A percentile compares a stretch with the other conserved stretches of the same genome.
Evolutionary conservation across 257 asterid genomes (phyloP).

Genomic region (Cruciata laevipes): DNA sequence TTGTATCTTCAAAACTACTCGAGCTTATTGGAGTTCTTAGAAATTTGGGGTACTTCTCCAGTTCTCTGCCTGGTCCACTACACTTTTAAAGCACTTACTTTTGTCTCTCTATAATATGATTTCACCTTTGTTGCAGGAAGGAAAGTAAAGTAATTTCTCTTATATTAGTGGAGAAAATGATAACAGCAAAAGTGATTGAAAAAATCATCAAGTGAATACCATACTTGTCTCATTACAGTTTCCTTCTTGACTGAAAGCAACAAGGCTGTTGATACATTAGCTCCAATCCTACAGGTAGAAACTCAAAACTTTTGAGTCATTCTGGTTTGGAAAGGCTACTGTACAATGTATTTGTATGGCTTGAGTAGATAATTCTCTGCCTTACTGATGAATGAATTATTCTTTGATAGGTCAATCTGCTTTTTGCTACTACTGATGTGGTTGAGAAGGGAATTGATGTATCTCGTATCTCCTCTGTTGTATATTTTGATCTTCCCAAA

Average conservation of each 20-base stretch:
- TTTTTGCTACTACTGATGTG: slow-evolving; percentile 66
- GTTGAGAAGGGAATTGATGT: slow-evolving; percentile 62
- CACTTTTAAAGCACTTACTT: neutral
- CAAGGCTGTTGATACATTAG: slow-evolving; percentile 36
- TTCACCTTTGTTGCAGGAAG: slow-evolving; percentile 39
- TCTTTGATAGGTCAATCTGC: slow-evolving; percentile 55
- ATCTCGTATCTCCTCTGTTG: slow-evolving; percentile 49
- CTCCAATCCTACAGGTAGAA: slow-evolving; percentile 33
- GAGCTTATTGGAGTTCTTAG: slow-evolving; percentile 57
- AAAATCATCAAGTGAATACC: slow-evolving; percentile 44
- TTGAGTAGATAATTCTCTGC: neutral
- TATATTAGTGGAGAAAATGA: slow-evolving; percentile 58
- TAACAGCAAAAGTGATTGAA: slow-evolving; percentile 70
- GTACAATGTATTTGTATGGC: slow-evolving; percentile 3
- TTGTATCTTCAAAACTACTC: slow-evolving; percentile 61
- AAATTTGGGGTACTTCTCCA: slow-evolving; percentile 50
- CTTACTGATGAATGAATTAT: slow-evolving; percentile 7
- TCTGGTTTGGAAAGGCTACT: slow-evolving; percentile 47
- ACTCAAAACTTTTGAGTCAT: slow-evolving; percentile 39
- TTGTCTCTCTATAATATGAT: slow-evolving; percentile 2
- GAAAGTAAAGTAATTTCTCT: slow-evolving; percentile 44
- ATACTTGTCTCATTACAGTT: slow-evolving; percentile 40
- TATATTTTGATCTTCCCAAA: slow-evolving; percentile 75
- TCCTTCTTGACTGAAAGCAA: slow-evolving; percentile 50
- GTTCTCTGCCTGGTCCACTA: neutral